Evolutionary conservation across 257 asterid species (phyloP).

Genomic region (Petunia secreta): DNA sequence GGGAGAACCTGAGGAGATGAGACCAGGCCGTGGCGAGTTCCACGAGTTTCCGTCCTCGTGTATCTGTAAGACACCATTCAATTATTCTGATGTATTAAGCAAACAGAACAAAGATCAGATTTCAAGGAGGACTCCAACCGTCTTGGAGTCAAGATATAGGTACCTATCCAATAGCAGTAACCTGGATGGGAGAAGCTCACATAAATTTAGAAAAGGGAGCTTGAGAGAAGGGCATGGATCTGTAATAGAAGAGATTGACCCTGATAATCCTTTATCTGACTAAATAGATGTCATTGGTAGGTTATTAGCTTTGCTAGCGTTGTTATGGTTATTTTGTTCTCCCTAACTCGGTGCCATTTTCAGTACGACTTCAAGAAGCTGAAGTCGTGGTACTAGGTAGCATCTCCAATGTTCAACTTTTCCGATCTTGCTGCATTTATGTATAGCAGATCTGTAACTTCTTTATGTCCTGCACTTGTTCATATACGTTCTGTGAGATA

Average conservation of each 20-base stretch:
- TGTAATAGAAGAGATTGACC: constrained; percentile 46
- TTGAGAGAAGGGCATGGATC: constrained; percentile 36
- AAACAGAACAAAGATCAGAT: constrained; percentile 37
- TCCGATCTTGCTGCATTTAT: constrained; percentile 16
- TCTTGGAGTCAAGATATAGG: constrained; percentile 35
- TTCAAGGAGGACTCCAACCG: constrained; percentile 33
- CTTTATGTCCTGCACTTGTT: constrained; percentile 28
- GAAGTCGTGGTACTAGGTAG: not conserved
- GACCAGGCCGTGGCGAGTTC: constrained; percentile 93
- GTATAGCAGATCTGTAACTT: constrained; percentile 34
- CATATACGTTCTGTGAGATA: constrained; percentile 24
- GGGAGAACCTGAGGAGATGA: constrained; percentile 97
- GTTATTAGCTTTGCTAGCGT: constrained; percentile 25
- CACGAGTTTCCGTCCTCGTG: constrained; percentile 92
- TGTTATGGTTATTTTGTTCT: constrained; percentile 17
- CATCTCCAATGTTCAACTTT: constrained; percentile 1
- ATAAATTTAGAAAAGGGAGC: constrained; percentile 33
- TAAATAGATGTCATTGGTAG: constrained; percentile 33
- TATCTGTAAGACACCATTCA: constrained; percentile 71
- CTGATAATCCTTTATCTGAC: constrained; percentile 50
- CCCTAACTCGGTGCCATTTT: constrained; percentile 6
- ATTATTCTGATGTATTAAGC: constrained; percentile 31
- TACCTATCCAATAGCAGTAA: constrained; percentile 29
- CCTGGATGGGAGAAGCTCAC: constrained; percentile 29
- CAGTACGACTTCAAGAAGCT: not conserved